phyloP scores from a whole-genome alignment of 2,329 filamentous ascomycete species.

The Colletotrichum sp. region DNA sequence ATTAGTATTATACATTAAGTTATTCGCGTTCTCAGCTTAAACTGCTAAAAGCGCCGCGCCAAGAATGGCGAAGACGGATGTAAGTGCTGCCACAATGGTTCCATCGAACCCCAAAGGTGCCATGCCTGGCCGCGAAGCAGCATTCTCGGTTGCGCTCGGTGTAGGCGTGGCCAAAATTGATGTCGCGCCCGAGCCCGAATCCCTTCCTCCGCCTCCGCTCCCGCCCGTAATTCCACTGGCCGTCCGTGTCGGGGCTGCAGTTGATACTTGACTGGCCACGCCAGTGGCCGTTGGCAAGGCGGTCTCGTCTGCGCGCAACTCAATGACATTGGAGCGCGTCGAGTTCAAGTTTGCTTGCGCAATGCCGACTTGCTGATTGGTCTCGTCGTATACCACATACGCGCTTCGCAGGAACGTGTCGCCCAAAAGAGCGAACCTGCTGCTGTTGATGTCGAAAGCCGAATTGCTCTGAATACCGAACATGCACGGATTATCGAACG shows the following conservation, averaged over 20 bases:
- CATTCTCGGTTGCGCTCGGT: not conserved
- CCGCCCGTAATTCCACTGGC: not conserved
- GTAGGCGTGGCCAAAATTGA: not conserved
- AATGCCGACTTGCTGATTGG: conserved; percentile 72
- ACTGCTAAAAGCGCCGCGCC: not conserved
- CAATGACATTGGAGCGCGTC: conserved; percentile 47
- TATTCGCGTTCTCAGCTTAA: not conserved
- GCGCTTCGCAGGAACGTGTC: conserved; percentile 78
- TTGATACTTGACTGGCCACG: conserved; percentile 29
- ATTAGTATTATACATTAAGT: not conserved
- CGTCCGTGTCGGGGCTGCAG: not conserved
- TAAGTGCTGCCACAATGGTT: not conserved
- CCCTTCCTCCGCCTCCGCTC: not conserved
- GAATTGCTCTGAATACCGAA: conserved; percentile 61
- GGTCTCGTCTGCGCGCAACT: conserved; percentile 43
- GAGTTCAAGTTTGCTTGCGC: conserved; percentile 58
- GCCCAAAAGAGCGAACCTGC: conserved; percentile 62
- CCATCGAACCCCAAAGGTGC: not conserved
- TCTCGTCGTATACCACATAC: conserved; percentile 78
- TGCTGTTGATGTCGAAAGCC: conserved; percentile 66
- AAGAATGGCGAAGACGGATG: not conserved
- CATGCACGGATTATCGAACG: conserved; percentile 52
- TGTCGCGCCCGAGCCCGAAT: not conserved
- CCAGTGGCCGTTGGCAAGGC: conserved; percentile 49
- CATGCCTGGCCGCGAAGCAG: not conserved